Conservation (phyloP, 2,329 filamentous ascomycete species). For the Madurella mycetomatis region DNA sequence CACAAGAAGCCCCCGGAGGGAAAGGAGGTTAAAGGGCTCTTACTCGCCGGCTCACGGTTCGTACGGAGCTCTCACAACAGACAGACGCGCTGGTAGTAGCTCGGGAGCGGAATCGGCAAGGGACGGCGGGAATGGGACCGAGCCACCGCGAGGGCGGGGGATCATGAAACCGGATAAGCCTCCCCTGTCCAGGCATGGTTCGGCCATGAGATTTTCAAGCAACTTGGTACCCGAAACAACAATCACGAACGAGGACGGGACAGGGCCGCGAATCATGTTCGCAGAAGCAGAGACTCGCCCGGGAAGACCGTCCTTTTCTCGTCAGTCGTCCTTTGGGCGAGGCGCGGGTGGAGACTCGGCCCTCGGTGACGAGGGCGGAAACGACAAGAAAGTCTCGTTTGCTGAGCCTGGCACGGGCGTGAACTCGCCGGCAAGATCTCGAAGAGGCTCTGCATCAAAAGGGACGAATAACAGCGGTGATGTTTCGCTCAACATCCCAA, state of each 20-base stretch:
- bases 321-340: conserved; percentile 48
- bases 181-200: conserved; percentile 37
- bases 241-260: conserved; percentile 59
- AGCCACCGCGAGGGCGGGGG: neutral
- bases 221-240: conserved; percentile 67
- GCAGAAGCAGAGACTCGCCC: conserved; percentile 41
- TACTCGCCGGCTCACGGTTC: conserved; percentile 11
- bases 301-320: conserved; percentile 38
- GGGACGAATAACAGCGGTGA: conserved; percentile 28
- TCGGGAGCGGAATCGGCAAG: neutral
- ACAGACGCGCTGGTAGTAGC: conserved; percentile 4
- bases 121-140: conserved; percentile 1
- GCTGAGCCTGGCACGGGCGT: conserved; percentile 36
- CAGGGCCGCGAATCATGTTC: conserved; percentile 73
- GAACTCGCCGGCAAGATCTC: conserved; percentile 34
- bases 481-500: conserved; percentile 40
- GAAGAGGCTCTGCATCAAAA: conserved; percentile 41
- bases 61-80: conserved; percentile 25
- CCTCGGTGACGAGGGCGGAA: conserved; percentile 50
- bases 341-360: conserved; percentile 47
- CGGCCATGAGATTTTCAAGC: conserved; percentile 63
- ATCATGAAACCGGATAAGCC: conserved; percentile 23
- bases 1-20: conserved; percentile 28
- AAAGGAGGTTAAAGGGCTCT: conserved; percentile 17
- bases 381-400: conserved; percentile 62